phyloP scores from a whole-genome alignment of 148 eudicot species.

The Silene conica region DNA sequence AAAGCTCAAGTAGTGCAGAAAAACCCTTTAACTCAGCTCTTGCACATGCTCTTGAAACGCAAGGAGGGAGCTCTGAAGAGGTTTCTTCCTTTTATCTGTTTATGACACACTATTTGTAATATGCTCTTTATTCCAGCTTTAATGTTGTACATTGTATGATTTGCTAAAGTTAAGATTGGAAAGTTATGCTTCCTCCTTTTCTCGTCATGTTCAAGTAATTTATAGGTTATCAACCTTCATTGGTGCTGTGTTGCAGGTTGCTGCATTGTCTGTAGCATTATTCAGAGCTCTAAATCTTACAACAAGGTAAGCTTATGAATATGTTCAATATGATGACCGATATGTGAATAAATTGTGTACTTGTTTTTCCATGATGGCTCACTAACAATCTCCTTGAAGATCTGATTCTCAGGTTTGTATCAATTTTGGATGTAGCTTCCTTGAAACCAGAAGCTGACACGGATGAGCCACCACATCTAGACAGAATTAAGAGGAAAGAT shows the following conservation, averaged over 20 bases:
- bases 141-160: neutral
- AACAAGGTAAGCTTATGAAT: slow-evolving; percentile 47
- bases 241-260: slow-evolving; percentile 50
- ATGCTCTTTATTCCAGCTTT: neutral
- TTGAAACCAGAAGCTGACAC: slow-evolving; percentile 73
- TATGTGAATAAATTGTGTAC: neutral
- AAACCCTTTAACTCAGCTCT: slow-evolving; percentile 53
- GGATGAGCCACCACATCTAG: slow-evolving; percentile 30
- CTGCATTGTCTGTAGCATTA: slow-evolving; percentile 80
- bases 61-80: slow-evolving; percentile 91
- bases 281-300: slow-evolving; percentile 88
- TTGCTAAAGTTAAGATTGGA: neutral
- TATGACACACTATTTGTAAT: neutral
- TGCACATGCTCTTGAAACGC: slow-evolving; percentile 60
- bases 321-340: neutral
- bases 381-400: slow-evolving; percentile 7
- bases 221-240: neutral
- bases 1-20: slow-evolving; percentile 40
- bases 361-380: neutral
- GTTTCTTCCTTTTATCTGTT: slow-evolving; percentile 30
- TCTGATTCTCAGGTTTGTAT: slow-evolving; percentile 63
- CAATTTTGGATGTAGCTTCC: slow-evolving; percentile 78
- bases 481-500: slow-evolving; percentile 33
- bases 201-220: neutral
- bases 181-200: neutral